Base-by-base conservation (phyloP, 805 yeast species). In the Metschnikowia picachoensis region DNA sequence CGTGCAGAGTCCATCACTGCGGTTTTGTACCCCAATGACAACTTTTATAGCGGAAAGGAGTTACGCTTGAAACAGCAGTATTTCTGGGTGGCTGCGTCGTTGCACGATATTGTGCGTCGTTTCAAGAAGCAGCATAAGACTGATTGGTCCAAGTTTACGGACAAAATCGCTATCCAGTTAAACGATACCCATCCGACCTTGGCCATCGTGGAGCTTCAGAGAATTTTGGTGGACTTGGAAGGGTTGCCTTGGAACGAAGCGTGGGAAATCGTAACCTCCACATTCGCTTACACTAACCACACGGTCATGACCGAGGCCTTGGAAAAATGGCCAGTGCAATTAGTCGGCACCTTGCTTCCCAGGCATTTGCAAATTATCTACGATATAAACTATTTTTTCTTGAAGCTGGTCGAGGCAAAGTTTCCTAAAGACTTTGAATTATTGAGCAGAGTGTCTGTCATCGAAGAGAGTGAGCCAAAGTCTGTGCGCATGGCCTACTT, bases 1-100 rank as follows among this genome's bases (percentile, higher is more conserved):
- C 75, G 81, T 46, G 97, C 97, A 3, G 96, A 88, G 66, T 83
- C 95, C 20, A 88, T 90, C 59, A 88, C 97, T 32, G 88, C 97
- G 6, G 96, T 90, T 14, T 73, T 90, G 61, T 90, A 90, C 67
- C 97, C 97, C 53, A 90, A 90, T 68, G 97, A 90, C 65, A 91
- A 90, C 67, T 91, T 90, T 64, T 85, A 87, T 60, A 78, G 81
- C 54, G 97, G 97, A 59, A 90, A 91, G 68, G 96, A 88, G 64
- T 76, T 90, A 61, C 81, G 97, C 64, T 79, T 90, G 66, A 91
- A 91, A 68, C 97, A 90, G 72, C 97, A 90, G 68, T 91, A 89
- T 68, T 91, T 90, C 70, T 90, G 97, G 97, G 96, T 91, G 43
- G 83, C 95, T 42, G 97, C 97, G 30, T 87, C 96, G 13, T 76